phyloP scores from a whole-genome alignment of 345 rosid species.

The Acer campestre region DNA sequence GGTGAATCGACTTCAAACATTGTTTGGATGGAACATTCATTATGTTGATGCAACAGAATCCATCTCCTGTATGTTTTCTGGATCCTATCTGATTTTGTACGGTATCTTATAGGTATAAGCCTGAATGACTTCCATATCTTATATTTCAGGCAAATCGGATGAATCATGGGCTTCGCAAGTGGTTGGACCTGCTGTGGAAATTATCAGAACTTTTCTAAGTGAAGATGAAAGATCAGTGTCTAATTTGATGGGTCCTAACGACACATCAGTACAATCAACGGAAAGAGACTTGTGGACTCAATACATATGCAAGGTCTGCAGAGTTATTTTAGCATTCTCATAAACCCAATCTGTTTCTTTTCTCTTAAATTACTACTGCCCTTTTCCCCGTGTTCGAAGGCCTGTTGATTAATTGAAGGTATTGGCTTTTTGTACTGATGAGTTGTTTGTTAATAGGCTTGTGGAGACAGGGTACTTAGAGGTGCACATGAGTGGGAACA shows the following conservation, averaged over 20 bases:
- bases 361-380: background rate
- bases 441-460: conserved; percentile 51
- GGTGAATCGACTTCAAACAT: conserved; percentile 52
- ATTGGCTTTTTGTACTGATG: background rate
- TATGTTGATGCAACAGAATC: conserved; percentile 72
- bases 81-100: conserved; percentile 1
- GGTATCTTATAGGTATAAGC: conserved; percentile 1
- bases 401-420: background rate
- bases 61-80: conserved; percentile 48
- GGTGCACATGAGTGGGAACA: conserved; percentile 97
- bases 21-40: conserved; percentile 86
- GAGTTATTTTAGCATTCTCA: background rate
- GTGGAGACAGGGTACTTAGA: conserved; percentile 83
- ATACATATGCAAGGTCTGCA: conserved; percentile 73
- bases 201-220: conserved; percentile 49
- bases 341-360: background rate
- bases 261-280: conserved; percentile 17
- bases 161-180: conserved; percentile 73
- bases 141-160: conserved; percentile 58
- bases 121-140: conserved; percentile 3
- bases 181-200: conserved; percentile 57
- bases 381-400: background rate
- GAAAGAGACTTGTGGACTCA: conserved; percentile 88
- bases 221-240: conserved; percentile 23
- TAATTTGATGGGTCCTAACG: conserved; percentile 16